These are phyloP conservation scores for Fusarium sp. DNA, from an alignment of 2,329 filamentous ascomycete species.

Conservation along the genomic window DNA sequence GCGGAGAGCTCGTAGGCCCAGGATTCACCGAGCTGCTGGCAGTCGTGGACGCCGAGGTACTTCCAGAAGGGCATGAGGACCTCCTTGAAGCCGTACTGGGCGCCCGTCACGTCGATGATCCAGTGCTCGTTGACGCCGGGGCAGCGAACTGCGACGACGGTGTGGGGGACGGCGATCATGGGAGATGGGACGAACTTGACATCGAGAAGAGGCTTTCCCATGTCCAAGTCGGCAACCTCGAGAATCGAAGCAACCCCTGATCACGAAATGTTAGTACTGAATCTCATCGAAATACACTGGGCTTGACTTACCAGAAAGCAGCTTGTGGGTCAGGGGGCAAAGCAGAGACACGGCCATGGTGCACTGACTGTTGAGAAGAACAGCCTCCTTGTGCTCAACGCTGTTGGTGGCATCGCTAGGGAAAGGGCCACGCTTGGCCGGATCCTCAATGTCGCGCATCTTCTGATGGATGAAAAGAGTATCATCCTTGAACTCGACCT, in stretches of 20 bases:
- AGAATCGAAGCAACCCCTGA: constrained; percentile 5
- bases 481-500: background rate
- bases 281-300: background rate
- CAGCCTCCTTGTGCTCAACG: constrained; percentile 17
- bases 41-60: constrained; percentile 12
- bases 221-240: background rate
- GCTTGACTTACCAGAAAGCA: constrained; percentile 1
- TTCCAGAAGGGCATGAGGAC: constrained; percentile 18
- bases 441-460: background rate
- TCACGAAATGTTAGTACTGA: background rate
- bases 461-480: constrained; percentile 12
- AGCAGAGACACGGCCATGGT: constrained; percentile 14
- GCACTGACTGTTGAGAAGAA: constrained; percentile 12
- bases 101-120: constrained; percentile 23
- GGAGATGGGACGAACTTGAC: constrained; percentile 14
- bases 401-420: constrained; percentile 10
- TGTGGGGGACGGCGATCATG: background rate
- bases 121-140: constrained; percentile 11
- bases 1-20: constrained; percentile 11
- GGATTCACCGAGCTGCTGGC: background rate
- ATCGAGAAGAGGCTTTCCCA: constrained; percentile 8
- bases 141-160: constrained; percentile 7
- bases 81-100: constrained; percentile 31
- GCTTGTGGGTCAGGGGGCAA: constrained; percentile 14
- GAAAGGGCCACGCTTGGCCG: background rate